These are phyloP conservation scores for Pinus tabuliformis DNA, from an alignment of 75 land plant species.

Conservation along the genomic window DNA sequence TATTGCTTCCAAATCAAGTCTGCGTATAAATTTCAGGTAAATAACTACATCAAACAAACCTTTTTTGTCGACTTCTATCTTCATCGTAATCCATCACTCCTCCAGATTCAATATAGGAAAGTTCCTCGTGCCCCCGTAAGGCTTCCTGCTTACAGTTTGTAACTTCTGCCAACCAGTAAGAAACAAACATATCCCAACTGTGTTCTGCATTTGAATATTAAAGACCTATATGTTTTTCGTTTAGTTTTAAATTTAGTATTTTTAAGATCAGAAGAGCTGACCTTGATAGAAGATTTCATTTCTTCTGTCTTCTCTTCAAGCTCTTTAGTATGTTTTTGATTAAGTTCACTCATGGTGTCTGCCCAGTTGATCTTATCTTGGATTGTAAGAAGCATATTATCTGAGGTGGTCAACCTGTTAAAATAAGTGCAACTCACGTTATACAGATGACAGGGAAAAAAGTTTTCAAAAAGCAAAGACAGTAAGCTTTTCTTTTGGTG, in stretches of 20 bases:
- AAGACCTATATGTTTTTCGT: background rate
- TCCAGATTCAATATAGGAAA: conserved; percentile 71
- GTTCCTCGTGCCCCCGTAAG: conserved; percentile 81
- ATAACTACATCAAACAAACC: conserved; percentile 35
- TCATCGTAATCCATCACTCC: conserved; percentile 94
- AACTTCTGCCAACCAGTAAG: conserved; percentile 86
- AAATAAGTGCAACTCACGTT: background rate
- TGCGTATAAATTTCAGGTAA: background rate
- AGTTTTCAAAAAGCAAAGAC: background rate
- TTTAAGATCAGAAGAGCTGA: conserved; percentile 25
- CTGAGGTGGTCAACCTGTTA: conserved; percentile 84
- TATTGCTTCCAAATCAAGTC: background rate
- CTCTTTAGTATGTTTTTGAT: conserved; percentile 82
- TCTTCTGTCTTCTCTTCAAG: conserved; percentile 88
- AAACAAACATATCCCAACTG: conserved; percentile 61
- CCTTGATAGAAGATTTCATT: conserved; percentile 78
- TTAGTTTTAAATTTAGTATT: background rate
- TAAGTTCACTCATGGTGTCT: conserved; percentile 80
- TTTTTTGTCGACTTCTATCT: conserved; percentile 85
- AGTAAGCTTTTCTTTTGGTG: background rate
- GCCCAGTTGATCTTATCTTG: conserved; percentile 99
- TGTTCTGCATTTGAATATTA: conserved; percentile 14
- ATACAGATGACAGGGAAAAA: background rate
- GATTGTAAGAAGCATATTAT: conserved; percentile 72
- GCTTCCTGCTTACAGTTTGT: conserved; percentile 88